phyloP scores from a whole-genome alignment of 495 filamentous ascomycete genomes.

The Trichoderma gamsii region DNA sequence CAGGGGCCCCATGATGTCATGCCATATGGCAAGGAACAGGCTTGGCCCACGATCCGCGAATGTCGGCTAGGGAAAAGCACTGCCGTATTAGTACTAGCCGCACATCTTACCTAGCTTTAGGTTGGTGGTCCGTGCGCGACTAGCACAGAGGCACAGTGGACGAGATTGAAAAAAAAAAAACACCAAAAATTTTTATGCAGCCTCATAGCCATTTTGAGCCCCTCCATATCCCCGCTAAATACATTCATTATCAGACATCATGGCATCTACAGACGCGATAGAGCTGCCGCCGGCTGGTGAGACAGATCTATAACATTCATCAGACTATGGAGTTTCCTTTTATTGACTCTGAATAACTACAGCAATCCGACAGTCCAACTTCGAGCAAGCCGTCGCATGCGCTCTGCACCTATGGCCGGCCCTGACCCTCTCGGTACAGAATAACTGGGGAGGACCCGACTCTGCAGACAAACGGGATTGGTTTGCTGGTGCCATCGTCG shows the following conservation, averaged over 20 bases:
- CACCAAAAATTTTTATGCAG: constrained; percentile 11
- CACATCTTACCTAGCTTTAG: neutral
- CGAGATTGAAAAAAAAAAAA: neutral
- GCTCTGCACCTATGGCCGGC: constrained; percentile 77
- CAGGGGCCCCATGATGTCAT: constrained; percentile 12
- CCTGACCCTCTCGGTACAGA: constrained; percentile 78
- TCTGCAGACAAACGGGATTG: constrained; percentile 86
- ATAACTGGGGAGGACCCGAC: constrained; percentile 82
- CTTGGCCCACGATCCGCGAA: constrained; percentile 5
- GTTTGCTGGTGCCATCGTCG: constrained; percentile 84
- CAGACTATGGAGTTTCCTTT: neutral
- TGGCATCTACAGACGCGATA: constrained; percentile 4
- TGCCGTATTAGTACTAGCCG: neutral
- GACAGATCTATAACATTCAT: neutral
- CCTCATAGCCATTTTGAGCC: neutral
- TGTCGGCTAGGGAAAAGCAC: neutral
- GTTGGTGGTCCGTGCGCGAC: neutral
- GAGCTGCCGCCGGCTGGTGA: constrained; percentile 15
- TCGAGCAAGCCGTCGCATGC: constrained; percentile 78
- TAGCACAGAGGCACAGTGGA: neutral
- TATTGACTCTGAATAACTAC: neutral
- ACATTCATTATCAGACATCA: neutral
- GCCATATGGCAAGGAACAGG: neutral
- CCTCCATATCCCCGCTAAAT: constrained; percentile 13
- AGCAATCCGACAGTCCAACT: constrained; percentile 41